These are phyloP conservation scores for Clonostachys solani DNA, from an alignment of 2,329 filamentous ascomycete genomes.

Conservation along the genomic window DNA sequence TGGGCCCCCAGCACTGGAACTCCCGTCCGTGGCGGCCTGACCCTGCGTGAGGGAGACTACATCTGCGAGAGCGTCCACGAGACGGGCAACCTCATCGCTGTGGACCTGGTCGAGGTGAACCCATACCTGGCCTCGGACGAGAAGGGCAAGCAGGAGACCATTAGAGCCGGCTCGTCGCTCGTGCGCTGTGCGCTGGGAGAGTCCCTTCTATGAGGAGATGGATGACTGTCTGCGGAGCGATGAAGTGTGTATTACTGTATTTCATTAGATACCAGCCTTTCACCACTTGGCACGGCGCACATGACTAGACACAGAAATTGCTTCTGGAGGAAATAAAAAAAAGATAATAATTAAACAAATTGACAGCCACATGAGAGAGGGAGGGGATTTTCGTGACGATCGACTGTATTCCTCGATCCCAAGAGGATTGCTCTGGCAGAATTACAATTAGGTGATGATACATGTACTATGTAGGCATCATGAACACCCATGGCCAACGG, in stretches of 20 bases:
- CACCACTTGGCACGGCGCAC: no score
- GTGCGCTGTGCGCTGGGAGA: constrained; percentile 91
- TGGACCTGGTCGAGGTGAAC: constrained; percentile 83
- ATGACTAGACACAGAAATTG: not conserved
- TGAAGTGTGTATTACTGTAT: no score
- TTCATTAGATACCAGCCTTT: no score
- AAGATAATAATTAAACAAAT: no score
- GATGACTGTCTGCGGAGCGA: no score
- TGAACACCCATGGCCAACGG: no score
- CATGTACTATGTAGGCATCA: no score
- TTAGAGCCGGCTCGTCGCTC: constrained; percentile 84
- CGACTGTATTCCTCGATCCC: no score
- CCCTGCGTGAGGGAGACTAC: constrained; percentile 91
- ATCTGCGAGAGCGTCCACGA: constrained; percentile 86
- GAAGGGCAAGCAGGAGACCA: constrained; percentile 75
- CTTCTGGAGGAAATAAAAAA: not conserved
- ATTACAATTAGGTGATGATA: no score
- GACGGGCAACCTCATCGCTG: constrained; percentile 72
- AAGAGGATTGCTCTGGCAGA: no score
- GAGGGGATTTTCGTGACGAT: no score
- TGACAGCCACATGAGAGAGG: no score
- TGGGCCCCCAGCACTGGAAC: constrained; percentile 97
- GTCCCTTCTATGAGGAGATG: constrained; percentile 62
- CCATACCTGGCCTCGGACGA: constrained; percentile 61
- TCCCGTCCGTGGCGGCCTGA: constrained; percentile 88